Percentiles rank a stretch among this genome's conserved stretches.
Conservation (phyloP, 2,329 filamentous ascomycete genomes). For the Karstenula rhodostoma region DNA sequence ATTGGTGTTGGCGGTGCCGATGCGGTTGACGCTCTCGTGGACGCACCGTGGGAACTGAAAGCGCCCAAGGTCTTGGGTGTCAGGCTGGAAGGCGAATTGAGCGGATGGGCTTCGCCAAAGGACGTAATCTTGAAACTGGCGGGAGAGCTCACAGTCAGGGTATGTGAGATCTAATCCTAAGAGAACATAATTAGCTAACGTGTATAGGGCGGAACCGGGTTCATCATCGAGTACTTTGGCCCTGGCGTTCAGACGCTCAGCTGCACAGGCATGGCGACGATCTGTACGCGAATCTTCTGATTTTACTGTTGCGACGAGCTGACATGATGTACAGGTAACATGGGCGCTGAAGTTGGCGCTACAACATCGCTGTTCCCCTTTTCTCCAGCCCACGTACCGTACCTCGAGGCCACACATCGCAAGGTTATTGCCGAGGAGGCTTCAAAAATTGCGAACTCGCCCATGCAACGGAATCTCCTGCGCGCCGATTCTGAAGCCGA, state of each 20-base stretch:
- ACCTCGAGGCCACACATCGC: constrained; percentile 84
- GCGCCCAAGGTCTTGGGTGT: constrained; percentile 91
- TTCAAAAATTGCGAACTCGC: constrained; percentile 65
- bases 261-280: constrained; percentile 91
- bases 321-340: constrained; percentile 13
- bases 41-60: constrained; percentile 97
- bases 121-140: constrained; percentile 92
- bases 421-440: constrained; percentile 73
- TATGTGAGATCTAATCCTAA: constrained; percentile 32
- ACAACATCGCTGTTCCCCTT: constrained; percentile 96
- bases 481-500: constrained; percentile 80
- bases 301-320: neutral
- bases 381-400: constrained; percentile 81
- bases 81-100: constrained; percentile 80
- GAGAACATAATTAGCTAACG: neutral
- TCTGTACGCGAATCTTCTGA: constrained; percentile 56
- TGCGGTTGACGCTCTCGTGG: constrained; percentile 94
- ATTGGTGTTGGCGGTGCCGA: constrained; percentile 98
- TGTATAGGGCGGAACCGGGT: constrained; percentile 81
- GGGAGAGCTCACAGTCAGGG: constrained; percentile 85
- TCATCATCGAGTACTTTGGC: constrained; percentile 92
- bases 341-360: constrained; percentile 85
- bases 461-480: constrained; percentile 70
- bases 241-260: constrained; percentile 88
- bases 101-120: constrained; percentile 92